Base-by-base conservation (phyloP, 768 basidiomycete genomes). In the Naganishia kalamii region DNA sequence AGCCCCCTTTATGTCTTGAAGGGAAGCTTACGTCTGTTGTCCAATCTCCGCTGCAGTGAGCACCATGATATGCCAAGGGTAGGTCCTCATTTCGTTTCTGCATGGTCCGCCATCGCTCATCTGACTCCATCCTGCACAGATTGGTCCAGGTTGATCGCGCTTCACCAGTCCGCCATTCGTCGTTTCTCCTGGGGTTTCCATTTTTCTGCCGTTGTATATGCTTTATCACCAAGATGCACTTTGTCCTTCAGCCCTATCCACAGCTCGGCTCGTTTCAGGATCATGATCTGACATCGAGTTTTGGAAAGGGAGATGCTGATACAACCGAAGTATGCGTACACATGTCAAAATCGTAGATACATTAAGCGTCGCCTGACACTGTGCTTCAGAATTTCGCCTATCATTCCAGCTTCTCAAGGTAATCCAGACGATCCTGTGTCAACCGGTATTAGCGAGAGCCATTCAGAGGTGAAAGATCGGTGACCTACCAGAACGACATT, bases 401-500 rank as follows among this genome's bases (percentile, higher is more conserved):
- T 64, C 41, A 94, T 78, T 94, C 92, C 63, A 96, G 81, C 79
- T 93, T 92, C 81, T 98, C 96, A 67, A 98, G 80, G 73, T 88
- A 88, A 71, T 96, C 94, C 51, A 99, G 79, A 69, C 96, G 84
- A 57, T 88, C 84, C 47, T 64, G 29, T 5, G 60, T 19, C 25
- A 19, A 35, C n/a, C 30, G 4, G 19, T 13, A 15, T 32, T 48
- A 1, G 21, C 21, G 47, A 21, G 17, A 21, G 44, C 23, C 17
- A 40, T 27, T 48, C 35, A 4, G 25, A 49, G 5, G 23, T 43
- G 7, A 8, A 46, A 29, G 23, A 12, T 7, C 27, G 3, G 35
- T 5, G 17, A 64, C 63, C 21, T 40, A 64, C 63, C 35, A 98
- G 80, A 2, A 98, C 93, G 30, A 98, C 94, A 61, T 92, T 90